Evolutionary conservation across 176 grass and related monocot species (phyloP), one percentile per base, ranked within the genome.

Genomic region (Phoenix dactylifera): DNA sequence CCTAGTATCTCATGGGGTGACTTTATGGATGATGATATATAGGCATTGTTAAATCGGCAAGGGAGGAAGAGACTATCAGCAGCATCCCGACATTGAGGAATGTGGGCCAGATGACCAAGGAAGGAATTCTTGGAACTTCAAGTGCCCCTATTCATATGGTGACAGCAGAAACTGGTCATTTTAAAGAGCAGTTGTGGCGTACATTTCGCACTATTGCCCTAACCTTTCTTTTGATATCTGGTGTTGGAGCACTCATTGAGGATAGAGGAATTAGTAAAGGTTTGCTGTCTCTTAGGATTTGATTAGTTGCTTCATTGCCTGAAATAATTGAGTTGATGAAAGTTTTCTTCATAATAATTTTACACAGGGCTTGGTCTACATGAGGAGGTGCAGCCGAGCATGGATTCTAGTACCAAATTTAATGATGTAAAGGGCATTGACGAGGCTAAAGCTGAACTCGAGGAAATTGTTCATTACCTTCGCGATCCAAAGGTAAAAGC

Each of bases 391-490:
- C 92, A 87, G 26, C 92, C 92, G 16, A 97, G 65, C 68, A 62
- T 90, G 77, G 81, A 88, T 44, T 97, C 92, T 5, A 81, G 5
- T 24, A 97, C 87, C 62, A 97, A 85, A 67, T 97, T 97, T 66
- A 88, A 78, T 78, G 87, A 97, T 80, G 92, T 97, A 30, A 97
- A 97, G 72, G 92, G 87, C 28, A 83, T 97, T 59, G 92, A 91
- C 59, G 92, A 97, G 71, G 92, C 87, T 35, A 97, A 97, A 90
- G 75, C 75, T 77, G 92, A 97, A 79, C 84, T 97, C 52, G 87
- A 97, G 78, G 92, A 97, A 79, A 97, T 97, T 77, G 84, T 97
- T 74, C 92, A 97, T 75, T 97, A 97, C 67, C 76, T 97, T 51
- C 87, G 87, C 70, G 92, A 91, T 80, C 92, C 92, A 20, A 97